Evolutionary conservation across 768 basidiomycete species (phyloP).

Genomic region (Tylopilus vinaceipallidus): DNA sequence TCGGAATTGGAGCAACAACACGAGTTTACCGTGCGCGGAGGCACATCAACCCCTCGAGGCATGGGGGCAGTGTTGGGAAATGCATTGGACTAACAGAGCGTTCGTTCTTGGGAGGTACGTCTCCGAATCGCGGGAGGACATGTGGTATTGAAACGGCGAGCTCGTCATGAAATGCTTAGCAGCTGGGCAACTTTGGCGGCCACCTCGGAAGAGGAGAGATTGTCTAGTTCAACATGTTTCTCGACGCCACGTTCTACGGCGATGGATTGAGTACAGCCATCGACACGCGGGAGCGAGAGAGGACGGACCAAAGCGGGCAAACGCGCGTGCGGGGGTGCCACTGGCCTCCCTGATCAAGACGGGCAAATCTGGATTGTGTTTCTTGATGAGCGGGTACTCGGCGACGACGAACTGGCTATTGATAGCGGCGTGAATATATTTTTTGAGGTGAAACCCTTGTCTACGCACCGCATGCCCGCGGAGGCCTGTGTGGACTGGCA

Average conservation of each 20-base stretch:
- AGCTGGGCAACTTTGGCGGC: slow-evolving; percentile 67
- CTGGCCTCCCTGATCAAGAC: slow-evolving; percentile 77
- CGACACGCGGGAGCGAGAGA: slow-evolving; percentile 6
- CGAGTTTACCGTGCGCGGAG: slow-evolving; percentile 18
- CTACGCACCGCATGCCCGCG: slow-evolving; percentile 69
- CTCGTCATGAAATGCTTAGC: slow-evolving; percentile 35
- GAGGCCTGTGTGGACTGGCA: slow-evolving; percentile 78
- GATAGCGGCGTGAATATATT: slow-evolving; percentile 3
- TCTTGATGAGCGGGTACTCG: slow-evolving; percentile 72
- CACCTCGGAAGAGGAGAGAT: slow-evolving; percentile 69
- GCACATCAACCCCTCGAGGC: slow-evolving; percentile 23
- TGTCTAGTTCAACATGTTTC: slow-evolving; percentile 77
- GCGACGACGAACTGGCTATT: slow-evolving; percentile 78
- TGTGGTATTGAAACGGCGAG: slow-evolving; percentile 1
- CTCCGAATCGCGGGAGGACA: slow-evolving; percentile 3
- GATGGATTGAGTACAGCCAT: slow-evolving; percentile 16
- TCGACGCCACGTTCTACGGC: slow-evolving; percentile 73
- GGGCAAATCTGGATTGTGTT: slow-evolving; percentile 84
- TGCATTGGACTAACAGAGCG: background rate
- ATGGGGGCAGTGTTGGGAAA: slow-evolving; percentile 11
- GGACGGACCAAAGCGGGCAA: slow-evolving; percentile 80
- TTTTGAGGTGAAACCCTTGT: slow-evolving; percentile 3
- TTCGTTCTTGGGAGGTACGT: background rate
- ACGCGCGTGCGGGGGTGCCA: slow-evolving; percentile 77
- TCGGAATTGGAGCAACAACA: slow-evolving; percentile 13